Evolutionary conservation across 2,329 filamentous ascomycete species (phyloP).

Genomic region (Cryphonectria parasitica): DNA sequence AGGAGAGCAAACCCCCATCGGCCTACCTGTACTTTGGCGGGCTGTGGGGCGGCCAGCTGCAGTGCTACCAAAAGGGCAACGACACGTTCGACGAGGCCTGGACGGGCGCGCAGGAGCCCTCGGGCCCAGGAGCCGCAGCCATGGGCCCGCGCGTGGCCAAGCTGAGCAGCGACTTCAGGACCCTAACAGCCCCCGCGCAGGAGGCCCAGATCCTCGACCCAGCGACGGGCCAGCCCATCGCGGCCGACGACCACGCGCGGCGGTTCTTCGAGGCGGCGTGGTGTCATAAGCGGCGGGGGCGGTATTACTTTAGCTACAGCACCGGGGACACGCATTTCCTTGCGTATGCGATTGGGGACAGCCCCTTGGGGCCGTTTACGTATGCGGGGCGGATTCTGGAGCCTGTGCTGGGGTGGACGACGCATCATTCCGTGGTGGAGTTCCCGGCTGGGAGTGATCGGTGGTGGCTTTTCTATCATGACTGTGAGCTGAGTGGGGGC

Average conservation of each 20-base stretch:
- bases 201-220: conserved; percentile 68
- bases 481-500: conserved; percentile 69
- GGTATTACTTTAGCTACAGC: conserved; percentile 78
- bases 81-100: conserved; percentile 57
- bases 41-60: conserved; percentile 79
- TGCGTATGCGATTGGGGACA: conserved; percentile 68
- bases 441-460: conserved; percentile 57
- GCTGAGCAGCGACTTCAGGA: conserved; percentile 67
- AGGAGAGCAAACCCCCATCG: conserved; percentile 29
- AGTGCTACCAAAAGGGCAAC: conserved; percentile 68
- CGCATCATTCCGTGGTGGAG: conserved; percentile 78
- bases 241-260: conserved; percentile 70
- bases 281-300: conserved; percentile 72
- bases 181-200: conserved; percentile 57
- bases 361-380: conserved; percentile 72
- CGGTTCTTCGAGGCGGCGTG: conserved; percentile 83
- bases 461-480: conserved; percentile 80
- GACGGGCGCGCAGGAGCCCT: conserved; percentile 62
- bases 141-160: conserved; percentile 69
- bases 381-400: conserved; percentile 73
- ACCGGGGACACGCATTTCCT: conserved; percentile 79
- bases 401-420: conserved; percentile 80
- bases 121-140: conserved; percentile 58
- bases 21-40: conserved; percentile 78
- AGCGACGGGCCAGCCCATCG: conserved; percentile 61